phyloP scores from a whole-genome alignment of 176 grass and related monocot genomes.

The Oryza officinalis region DNA sequence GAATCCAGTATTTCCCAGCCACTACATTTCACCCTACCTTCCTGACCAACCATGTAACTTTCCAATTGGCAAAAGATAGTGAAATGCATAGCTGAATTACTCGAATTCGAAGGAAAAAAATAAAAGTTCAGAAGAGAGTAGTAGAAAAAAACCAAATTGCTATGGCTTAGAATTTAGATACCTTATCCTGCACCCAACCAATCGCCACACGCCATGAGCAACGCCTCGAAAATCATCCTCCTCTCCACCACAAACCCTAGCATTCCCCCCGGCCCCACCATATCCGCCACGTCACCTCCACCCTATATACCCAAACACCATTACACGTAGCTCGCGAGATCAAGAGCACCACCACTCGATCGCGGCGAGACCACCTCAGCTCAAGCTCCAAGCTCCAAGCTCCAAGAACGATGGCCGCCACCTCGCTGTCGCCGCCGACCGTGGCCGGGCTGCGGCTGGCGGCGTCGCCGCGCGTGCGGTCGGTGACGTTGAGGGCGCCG shows the following conservation, averaged over 20 bases:
- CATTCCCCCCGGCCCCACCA: slow-evolving; percentile 24
- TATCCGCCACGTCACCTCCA: slow-evolving; percentile 41
- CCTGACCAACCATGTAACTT: not conserved
- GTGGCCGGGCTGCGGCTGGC: slow-evolving; percentile 59
- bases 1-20: not conserved
- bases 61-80: not conserved
- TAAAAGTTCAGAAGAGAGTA: not conserved
- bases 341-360: not conserved
- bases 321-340: not conserved
- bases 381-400: not conserved
- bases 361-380: too few relatives aligned
- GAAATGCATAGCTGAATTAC: not conserved
- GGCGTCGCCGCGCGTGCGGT: slow-evolving; percentile 14
- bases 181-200: slow-evolving; percentile 62
- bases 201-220: slow-evolving; percentile 49
- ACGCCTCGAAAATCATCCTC: slow-evolving; percentile 27
- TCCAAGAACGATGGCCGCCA: slow-evolving; percentile 43
- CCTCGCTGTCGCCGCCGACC: slow-evolving; percentile 47
- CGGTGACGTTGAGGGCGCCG: not conserved
- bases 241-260: slow-evolving; percentile 41
- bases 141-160: not conserved
- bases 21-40: not conserved
- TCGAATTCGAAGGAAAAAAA: not conserved
- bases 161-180: slow-evolving; percentile 38
- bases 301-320: slow-evolving; percentile 30